Evolutionary conservation across 2,329 filamentous ascomycete species (phyloP).

Genomic region (Xylaria sp.): DNA sequence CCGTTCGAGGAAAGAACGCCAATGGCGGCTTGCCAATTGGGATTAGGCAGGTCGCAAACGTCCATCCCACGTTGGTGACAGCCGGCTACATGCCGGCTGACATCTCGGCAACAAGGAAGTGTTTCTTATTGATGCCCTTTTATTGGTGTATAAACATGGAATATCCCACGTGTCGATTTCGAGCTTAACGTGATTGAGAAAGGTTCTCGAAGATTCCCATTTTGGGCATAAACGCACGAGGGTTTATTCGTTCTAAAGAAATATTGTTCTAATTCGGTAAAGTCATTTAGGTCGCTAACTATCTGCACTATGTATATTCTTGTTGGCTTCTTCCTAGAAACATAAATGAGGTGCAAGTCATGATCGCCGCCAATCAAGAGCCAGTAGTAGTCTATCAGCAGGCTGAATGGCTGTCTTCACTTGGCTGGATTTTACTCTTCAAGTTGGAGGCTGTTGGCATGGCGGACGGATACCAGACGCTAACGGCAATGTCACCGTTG

Average conservation of each 20-base stretch:
- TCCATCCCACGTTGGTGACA: conserved; percentile 3
- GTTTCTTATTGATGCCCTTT: conserved; percentile 9
- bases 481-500: conserved; percentile 13
- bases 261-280: not conserved
- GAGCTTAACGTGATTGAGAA: conserved; percentile 22
- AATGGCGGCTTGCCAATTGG: conserved; percentile 5
- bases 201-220: conserved; percentile 31
- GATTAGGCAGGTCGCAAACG: conserved; percentile 8
- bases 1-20: conserved; percentile 6
- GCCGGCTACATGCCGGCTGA: conserved; percentile 20
- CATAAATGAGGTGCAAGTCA: not conserved
- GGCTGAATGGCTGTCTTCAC: not conserved
- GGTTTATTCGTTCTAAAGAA: not conserved
- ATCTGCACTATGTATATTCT: no score
- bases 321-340: not conserved
- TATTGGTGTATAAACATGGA: conserved; percentile 10
- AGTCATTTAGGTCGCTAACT: not conserved
- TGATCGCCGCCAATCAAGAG: not conserved
- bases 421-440: not conserved
- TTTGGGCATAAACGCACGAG: conserved; percentile 14
- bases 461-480: not conserved
- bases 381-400: not conserved
- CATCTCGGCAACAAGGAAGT: conserved; percentile 23
- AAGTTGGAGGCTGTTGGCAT: not conserved
- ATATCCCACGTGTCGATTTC: conserved; percentile 16